Evolutionary conservation across 345 rosid genomes (phyloP).

Genomic region (Clarkia xantiana): DNA sequence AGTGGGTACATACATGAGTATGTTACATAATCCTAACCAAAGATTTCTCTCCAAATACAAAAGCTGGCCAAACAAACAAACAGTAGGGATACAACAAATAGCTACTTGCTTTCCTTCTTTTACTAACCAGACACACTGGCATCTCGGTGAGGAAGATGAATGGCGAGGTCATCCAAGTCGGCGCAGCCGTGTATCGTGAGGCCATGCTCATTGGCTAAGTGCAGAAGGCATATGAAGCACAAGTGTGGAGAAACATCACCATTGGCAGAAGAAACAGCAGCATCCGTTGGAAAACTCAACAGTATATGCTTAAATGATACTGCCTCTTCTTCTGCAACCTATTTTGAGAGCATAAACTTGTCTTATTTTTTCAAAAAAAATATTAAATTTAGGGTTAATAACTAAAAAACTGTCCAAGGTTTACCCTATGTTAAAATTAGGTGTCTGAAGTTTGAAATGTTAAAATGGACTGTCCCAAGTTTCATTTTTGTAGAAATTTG

Average conservation of each 20-base stretch:
- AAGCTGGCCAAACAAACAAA: neutral
- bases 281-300: constrained; percentile 55
- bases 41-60: neutral
- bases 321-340: constrained; percentile 16
- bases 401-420: too few species aligned
- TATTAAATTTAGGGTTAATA: too few species aligned
- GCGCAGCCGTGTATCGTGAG: constrained; percentile 39
- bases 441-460: too few species aligned
- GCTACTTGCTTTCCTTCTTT: too few species aligned
- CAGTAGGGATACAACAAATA: too few species aligned
- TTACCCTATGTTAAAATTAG: too few species aligned
- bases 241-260: constrained; percentile 80
- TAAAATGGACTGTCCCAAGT: too few species aligned
- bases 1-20: too few species aligned
- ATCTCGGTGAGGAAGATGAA: constrained; percentile 21
- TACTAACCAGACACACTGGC: constrained; percentile 2
- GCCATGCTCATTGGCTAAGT: constrained; percentile 88
- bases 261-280: constrained; percentile 50
- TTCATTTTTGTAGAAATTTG: too few species aligned
- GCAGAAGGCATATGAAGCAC: constrained; percentile 81
- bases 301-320: constrained; percentile 57
- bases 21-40: too few species aligned
- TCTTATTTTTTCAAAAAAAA: neutral
- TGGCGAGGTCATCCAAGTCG: constrained; percentile 53
- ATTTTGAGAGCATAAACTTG: neutral